Base-by-base conservation (phyloP, 176 grass and related monocot genomes). In the Zizania latifolia region DNA sequence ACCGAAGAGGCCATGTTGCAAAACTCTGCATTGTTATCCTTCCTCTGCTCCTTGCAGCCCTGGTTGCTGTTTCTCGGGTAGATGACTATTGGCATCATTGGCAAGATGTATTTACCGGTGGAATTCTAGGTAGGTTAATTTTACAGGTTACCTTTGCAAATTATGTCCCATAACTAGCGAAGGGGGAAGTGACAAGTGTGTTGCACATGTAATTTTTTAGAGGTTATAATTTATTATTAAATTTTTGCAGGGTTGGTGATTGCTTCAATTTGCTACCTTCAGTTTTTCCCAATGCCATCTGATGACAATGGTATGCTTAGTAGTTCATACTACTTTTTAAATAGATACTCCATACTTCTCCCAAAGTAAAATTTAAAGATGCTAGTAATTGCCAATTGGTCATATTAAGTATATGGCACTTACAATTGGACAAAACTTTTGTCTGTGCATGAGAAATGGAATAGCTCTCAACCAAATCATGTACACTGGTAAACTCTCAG, bases 31-130 rank as follows among this genome's bases (percentile, higher is more conserved):
- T 90, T 74, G 70, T 90, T 32, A 8, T 93, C 68, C 71, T 69
- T 14, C 91, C 91, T 82, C 67, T 93, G 35, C 84, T 93, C 83
- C 51, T 76, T 76, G 87, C 91, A 39, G 76, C 87, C 38, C 73
- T 93, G 56, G 77, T 93, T 23, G 91, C 77, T 16, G 62, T 93
- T 71, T 90, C 91, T 80, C 84, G 87, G 76, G 84, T 93, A 16
- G 91, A 93, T 72, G 87, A 93, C 80, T 93, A 90, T 19, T 82
- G 87, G 82, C 91, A 93, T 81, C 87, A 93, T 21, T 90, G 91
- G 91, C 80, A 90, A 81, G 91, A 93, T 77, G 87, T 93, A 30
- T 90, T 58, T 56, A 73, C 69, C 28, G 91, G 91, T 56, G 91
- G 91, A 71, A 66, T 93, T 70, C 73, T 93, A 23, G 91, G 91